phyloP scores from a whole-genome alignment of 257 asterid genomes.

The Ballota nigra region DNA sequence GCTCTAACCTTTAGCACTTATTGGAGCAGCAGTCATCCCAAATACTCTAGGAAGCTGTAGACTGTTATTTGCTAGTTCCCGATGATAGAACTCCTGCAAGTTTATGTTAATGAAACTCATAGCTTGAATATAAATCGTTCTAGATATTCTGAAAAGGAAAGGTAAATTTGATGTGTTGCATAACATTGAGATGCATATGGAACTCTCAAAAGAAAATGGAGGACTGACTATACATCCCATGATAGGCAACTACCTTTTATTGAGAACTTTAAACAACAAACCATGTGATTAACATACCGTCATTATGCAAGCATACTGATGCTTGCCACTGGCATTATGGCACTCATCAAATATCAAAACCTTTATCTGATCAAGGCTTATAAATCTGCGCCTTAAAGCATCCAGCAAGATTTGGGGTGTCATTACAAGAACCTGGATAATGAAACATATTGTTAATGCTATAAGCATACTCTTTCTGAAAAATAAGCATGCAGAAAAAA shows the following conservation, averaged over 20 bases:
- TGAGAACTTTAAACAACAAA: neutral
- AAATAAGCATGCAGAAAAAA: neutral
- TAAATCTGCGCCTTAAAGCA: conserved; percentile 64
- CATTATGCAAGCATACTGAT: conserved; percentile 71
- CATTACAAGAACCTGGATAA: conserved; percentile 88
- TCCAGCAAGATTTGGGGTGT: conserved; percentile 72
- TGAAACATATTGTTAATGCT: conserved; percentile 9
- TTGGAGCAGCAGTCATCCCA: conserved; percentile 97
- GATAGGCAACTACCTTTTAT: too few relatives aligned
- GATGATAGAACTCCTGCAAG: conserved; percentile 72
- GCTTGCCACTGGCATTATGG: conserved; percentile 73
- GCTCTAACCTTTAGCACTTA: conserved; percentile 72
- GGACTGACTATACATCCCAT: too few relatives aligned
- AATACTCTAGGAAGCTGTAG: conserved; percentile 67
- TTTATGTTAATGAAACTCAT: neutral
- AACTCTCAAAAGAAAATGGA: neutral
- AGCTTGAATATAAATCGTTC: neutral
- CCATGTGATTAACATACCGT: conserved; percentile 43
- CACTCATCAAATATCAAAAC: conserved; percentile 86
- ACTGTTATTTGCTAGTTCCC: conserved; percentile 22
- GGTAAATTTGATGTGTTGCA: neutral
- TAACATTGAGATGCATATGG: too few relatives aligned
- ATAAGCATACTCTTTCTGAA: neutral
- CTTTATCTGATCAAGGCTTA: conserved; percentile 56
- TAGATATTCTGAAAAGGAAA: neutral